These are phyloP conservation scores for Nelumbo lutea DNA, from an alignment of 164 flowering plant species.

Conservation along the genomic window DNA sequence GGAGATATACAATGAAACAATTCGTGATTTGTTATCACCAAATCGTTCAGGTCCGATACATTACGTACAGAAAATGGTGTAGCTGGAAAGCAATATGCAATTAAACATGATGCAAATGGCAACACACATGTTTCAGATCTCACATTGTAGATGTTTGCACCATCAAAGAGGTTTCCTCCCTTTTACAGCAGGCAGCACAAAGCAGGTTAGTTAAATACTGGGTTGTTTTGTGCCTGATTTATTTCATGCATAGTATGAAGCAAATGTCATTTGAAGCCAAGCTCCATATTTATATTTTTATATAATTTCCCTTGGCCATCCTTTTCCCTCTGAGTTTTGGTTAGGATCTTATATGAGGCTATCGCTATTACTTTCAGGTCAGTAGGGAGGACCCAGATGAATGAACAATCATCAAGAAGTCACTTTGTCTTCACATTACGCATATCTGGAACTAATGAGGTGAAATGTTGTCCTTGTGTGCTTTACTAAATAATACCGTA, in stretches of 20 bases:
- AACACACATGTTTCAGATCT: slow-evolving; percentile 89
- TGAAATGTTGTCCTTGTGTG: slow-evolving; percentile 10
- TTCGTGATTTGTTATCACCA: slow-evolving; percentile 71
- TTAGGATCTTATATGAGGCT: no score
- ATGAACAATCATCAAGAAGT: slow-evolving; percentile 94
- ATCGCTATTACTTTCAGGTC: slow-evolving; percentile 37
- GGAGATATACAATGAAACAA: slow-evolving; percentile 92
- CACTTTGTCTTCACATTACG: slow-evolving; percentile 91
- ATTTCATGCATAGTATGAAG: not conserved
- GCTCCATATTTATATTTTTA: no score
- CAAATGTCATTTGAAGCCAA: no score
- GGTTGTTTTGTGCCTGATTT: not conserved
- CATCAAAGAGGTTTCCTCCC: slow-evolving; percentile 72
- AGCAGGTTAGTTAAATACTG: slow-evolving; percentile 56
- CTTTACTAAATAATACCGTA: no score
- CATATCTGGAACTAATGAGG: slow-evolving; percentile 88
- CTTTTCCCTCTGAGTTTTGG: no score
- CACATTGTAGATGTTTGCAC: slow-evolving; percentile 85
- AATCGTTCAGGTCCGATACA: slow-evolving; percentile 38
- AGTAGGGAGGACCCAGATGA: slow-evolving; percentile 94
- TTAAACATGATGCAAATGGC: slow-evolving; percentile 89
- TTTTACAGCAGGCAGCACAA: slow-evolving; percentile 80
- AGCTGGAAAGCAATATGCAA: slow-evolving; percentile 61
- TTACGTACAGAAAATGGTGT: slow-evolving; percentile 36
- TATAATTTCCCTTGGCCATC: no score